Evolutionary conservation across 306 rosid genomes (phyloP).

Genomic region (Rosa chinensis): DNA sequence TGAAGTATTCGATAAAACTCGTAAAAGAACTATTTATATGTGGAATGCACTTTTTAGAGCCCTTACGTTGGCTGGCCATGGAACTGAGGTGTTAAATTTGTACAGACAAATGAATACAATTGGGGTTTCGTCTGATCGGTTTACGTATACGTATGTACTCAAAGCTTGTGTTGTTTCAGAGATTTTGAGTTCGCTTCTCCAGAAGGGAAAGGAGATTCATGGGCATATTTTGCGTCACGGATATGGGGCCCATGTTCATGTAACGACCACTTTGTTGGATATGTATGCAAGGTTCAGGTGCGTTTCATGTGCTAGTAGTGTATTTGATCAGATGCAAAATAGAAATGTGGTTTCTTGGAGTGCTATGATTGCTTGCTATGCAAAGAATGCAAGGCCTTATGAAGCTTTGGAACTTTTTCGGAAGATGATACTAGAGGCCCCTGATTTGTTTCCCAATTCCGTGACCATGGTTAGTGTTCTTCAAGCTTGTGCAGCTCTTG

Average conservation of each 20-base stretch:
- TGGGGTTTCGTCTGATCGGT: constrained; percentile 64
- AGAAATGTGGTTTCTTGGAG: constrained; percentile 86
- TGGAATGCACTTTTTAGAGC: constrained; percentile 88
- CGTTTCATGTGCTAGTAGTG: constrained; percentile 59
- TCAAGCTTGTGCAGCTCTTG: constrained; percentile 82
- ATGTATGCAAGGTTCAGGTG: constrained; percentile 78
- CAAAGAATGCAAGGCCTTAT: constrained; percentile 67
- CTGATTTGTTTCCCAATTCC: constrained; percentile 69
- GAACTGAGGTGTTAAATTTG: constrained; percentile 60
- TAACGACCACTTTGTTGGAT: constrained; percentile 83
- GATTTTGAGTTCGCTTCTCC: constrained; percentile 44
- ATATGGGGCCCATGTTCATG: constrained; percentile 63
- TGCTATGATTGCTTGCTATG: constrained; percentile 88
- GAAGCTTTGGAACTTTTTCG: constrained; percentile 80
- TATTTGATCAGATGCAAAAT: constrained; percentile 54
- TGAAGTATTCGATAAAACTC: constrained; percentile 72
- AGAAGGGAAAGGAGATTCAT: constrained; percentile 88
- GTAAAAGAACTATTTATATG: constrained; percentile 69
- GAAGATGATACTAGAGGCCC: constrained; percentile 60
- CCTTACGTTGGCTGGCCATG: constrained; percentile 67
- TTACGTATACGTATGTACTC: constrained; percentile 73
- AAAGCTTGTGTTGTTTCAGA: constrained; percentile 79
- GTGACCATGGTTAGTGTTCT: constrained; percentile 95
- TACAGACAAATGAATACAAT: constrained; percentile 61
- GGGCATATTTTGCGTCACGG: constrained; percentile 82